phyloP scores from a whole-genome alignment of 139 green algal genomes.

The Deuterostichococcus epilithicus region DNA sequence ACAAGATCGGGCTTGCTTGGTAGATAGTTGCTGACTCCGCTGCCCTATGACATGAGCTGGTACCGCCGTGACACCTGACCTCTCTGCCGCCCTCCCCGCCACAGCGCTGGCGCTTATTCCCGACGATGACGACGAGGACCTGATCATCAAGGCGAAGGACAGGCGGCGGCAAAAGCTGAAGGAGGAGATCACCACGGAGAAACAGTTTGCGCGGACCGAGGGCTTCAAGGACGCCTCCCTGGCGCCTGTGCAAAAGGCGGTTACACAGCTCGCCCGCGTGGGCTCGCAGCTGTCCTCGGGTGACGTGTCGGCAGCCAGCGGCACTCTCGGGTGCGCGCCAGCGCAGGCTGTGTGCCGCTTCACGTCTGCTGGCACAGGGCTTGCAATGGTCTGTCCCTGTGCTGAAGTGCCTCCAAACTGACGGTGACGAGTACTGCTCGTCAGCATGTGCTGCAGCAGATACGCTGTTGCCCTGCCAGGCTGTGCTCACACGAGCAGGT shows the following conservation, averaged over 20 bases:
- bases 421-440: not conserved
- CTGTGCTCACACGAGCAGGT: too few relatives aligned
- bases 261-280: slow-evolving; percentile 45
- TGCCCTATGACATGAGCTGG: too few relatives aligned
- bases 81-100: not conserved
- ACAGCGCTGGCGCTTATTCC: slow-evolving; percentile 49
- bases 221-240: slow-evolving; percentile 33
- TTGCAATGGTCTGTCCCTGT: not conserved
- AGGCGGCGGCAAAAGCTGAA: slow-evolving; percentile 45
- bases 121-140: slow-evolving; percentile 73
- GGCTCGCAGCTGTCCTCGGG: slow-evolving; percentile 50
- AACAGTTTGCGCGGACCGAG: slow-evolving; percentile 7
- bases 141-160: slow-evolving; percentile 58
- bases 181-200: slow-evolving; percentile 23
- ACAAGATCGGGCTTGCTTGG: too few relatives aligned
- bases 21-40: too few relatives aligned
- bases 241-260: slow-evolving; percentile 44
- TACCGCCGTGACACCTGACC: not conserved
- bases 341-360: not conserved
- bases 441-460: too few relatives aligned
- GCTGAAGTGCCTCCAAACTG: not conserved
- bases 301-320: slow-evolving; percentile 37
- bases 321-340: slow-evolving; percentile 24
- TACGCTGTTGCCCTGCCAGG: too few relatives aligned
- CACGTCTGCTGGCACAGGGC: too few relatives aligned